A percentile compares a stretch with the other conserved stretches of the same genome.
These are phyloP conservation scores for Colletotrichum orbiculare DNA, from an alignment of 2,329 filamentous ascomycete species.

Conservation along the genomic window DNA sequence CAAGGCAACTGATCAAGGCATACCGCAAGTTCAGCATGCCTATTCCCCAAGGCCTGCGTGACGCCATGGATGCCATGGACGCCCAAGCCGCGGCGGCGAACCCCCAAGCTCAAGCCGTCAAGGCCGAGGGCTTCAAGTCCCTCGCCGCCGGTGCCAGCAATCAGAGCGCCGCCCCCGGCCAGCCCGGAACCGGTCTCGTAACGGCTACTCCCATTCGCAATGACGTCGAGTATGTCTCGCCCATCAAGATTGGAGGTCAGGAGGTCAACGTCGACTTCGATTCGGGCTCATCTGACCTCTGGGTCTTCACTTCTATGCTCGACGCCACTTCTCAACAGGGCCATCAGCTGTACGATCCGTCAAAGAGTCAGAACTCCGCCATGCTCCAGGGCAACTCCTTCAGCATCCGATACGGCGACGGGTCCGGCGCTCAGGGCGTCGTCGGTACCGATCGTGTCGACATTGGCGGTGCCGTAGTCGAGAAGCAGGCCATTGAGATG, in stretches of 20 bases:
- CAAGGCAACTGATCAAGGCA: constrained; percentile 70
- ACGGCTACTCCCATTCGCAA: constrained; percentile 72
- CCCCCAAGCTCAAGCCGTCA: constrained; percentile 29
- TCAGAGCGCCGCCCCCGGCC: constrained; percentile 27
- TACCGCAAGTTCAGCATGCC: constrained; percentile 75
- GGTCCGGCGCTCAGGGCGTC: constrained; percentile 69
- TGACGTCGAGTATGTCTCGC: constrained; percentile 77
- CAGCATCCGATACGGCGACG: constrained; percentile 76
- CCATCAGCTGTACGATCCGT: constrained; percentile 58
- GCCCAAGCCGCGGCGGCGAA: constrained; percentile 21
- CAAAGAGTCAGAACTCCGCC: constrained; percentile 48
- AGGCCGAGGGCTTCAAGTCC: constrained; percentile 39
- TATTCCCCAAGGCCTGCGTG: constrained; percentile 55
- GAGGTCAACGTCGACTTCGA: constrained; percentile 77
- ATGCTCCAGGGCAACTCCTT: constrained; percentile 61
- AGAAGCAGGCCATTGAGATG: constrained; percentile 74
- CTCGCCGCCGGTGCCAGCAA: constrained; percentile 17
- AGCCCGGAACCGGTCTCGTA: constrained; percentile 62
- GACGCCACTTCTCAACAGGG: constrained; percentile 53
- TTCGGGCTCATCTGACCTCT: constrained; percentile 80
- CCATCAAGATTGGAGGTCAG: constrained; percentile 77
- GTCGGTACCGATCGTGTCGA: constrained; percentile 76
- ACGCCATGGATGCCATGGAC: constrained; percentile 44
- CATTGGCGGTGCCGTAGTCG: constrained; percentile 72
- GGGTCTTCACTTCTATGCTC: constrained; percentile 76